Conservation (phyloP, 2,329 filamentous ascomycete genomes). For the Paecilomyces dactylethromorphus region DNA sequence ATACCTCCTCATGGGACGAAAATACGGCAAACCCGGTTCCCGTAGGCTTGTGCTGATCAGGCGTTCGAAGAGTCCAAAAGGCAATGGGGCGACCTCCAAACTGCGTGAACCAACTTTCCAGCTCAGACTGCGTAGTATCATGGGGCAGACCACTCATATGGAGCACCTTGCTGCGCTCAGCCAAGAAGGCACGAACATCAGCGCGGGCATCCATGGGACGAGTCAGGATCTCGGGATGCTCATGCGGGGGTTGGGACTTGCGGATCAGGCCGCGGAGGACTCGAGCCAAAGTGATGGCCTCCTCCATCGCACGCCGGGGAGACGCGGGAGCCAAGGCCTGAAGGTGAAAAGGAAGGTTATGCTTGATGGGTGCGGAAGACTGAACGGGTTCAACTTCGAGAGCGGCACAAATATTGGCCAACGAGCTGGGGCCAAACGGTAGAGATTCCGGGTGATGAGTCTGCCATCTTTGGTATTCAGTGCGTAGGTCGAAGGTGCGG, state of each 20-base stretch:
- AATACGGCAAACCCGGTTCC: slow-evolving; percentile 97
- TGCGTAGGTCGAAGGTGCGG: slow-evolving; percentile 90
- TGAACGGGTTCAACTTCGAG: slow-evolving; percentile 97
- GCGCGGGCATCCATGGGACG: slow-evolving; percentile 94
- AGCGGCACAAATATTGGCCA: slow-evolving; percentile 96
- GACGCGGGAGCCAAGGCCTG: slow-evolving; percentile 94
- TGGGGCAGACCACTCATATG: slow-evolving; percentile 97
- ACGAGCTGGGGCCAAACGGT: slow-evolving; percentile 88
- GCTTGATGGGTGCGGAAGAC: slow-evolving; percentile 95
- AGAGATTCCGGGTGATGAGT: slow-evolving; percentile 96
- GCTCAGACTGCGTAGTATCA: slow-evolving; percentile 95
- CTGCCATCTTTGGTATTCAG: slow-evolving; percentile 98
- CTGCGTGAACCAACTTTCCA: slow-evolving; percentile 99
- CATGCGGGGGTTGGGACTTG: slow-evolving; percentile 90
- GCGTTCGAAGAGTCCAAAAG: slow-evolving; percentile 96
- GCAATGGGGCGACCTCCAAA: slow-evolving; percentile 96
- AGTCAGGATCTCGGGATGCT: slow-evolving; percentile 90
- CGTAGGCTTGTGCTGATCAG: slow-evolving; percentile 99
- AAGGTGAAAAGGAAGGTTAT: slow-evolving; percentile 95
- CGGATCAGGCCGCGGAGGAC: slow-evolving; percentile 88
- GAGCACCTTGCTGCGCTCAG: slow-evolving; percentile 93
- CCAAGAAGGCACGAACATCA: slow-evolving; percentile 91
- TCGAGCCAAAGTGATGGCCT: slow-evolving; percentile 86
- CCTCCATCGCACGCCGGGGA: slow-evolving; percentile 93
- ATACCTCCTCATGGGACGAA: slow-evolving; percentile 96